Evolutionary conservation across 208 protist genomes (phyloP), one percentile per base, ranked within the genome.

Genomic region (Leptomonas pyrrhocoris): DNA sequence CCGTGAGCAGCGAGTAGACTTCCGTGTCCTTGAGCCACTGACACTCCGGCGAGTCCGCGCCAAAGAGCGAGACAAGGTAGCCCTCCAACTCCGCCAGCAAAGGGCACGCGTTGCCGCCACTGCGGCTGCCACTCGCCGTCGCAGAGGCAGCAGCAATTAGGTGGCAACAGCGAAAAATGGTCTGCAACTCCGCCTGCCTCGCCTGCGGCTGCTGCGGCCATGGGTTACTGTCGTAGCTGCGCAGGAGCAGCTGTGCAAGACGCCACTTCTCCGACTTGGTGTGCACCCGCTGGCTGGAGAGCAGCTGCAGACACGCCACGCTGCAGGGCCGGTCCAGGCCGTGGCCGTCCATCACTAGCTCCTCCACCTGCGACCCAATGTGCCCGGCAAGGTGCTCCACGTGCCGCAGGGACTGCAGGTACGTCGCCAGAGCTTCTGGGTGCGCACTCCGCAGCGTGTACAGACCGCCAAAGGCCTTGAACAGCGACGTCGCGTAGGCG

Each of bases 101-200:
- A 21, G 48, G 45, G 25, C 48, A 58, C 53, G n/a, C 56, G 38
- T 23, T 18, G 28, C 6, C 23, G 48, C 30, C 54, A 42, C 12
- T 13, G 12, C 25, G 36, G 28, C 21, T 13, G 12, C 23, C 30
- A 2, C 51, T 15, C n/a, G 9, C 36, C 43, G 51, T 21, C 11
- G 5, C 53, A 18, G 60, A 31, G 12, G 60, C 63, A 9, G 71
- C 71, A 0, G 78, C 61, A 25, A 93, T 84, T 30, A 93, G 73
- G 54, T 91, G 82, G 57, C 80, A 89, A 61, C 85, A 95, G 50
- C 88, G 85, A 54, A 93, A 94, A 6, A 96, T 74, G 0, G 84
- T 91, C 62, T 90, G 85, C 23, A 96, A 77, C 74, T 96, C 90
- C 13, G 79, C 54, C 58, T 91, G 87, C 1, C 90, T 77, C 23